A percentile compares a stretch with the other conserved stretches of the same genome.
Evolutionary conservation across 441 rosid species (phyloP).

Genomic region (Eruca vesicaria): DNA sequence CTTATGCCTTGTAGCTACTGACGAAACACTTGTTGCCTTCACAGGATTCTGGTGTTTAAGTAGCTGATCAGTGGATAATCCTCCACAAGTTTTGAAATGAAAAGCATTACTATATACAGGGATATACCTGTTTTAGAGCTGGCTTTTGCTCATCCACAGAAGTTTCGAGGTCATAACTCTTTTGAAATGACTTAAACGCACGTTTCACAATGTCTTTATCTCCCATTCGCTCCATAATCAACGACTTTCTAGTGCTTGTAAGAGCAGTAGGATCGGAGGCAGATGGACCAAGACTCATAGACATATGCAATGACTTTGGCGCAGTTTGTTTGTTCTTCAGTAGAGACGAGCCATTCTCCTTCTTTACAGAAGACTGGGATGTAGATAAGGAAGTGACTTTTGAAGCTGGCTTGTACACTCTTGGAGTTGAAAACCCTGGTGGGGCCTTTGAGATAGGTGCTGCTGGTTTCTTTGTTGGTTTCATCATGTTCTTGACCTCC

Average conservation of each 20-base stretch:
- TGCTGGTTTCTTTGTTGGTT: constrained; percentile 54
- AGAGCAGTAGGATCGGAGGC: constrained; percentile 44
- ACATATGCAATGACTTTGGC: constrained; percentile 75
- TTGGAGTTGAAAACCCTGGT: constrained; percentile 44
- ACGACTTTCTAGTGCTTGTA: constrained; percentile 53
- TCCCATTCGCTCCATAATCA: constrained; percentile 97
- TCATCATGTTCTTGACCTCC: constrained; percentile 42
- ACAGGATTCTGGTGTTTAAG: constrained; percentile 44
- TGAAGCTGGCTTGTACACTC: constrained; percentile 50
- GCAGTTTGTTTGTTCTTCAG: constrained; percentile 57
- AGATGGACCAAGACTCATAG: constrained; percentile 53
- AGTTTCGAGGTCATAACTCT: constrained; percentile 45
- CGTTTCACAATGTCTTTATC: constrained; percentile 95
- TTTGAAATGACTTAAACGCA: constrained; percentile 86
- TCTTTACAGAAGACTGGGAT: constrained; percentile 44
- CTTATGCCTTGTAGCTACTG: constrained; percentile 41
- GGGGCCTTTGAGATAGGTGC: constrained; percentile 44
- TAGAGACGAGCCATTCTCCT: constrained; percentile 35
- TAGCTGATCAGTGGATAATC: neutral
- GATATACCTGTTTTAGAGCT: constrained; percentile 57
- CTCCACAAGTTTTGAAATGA: neutral
- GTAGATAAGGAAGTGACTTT: constrained; percentile 41
- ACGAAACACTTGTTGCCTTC: constrained; percentile 42
- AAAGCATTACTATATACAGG: neutral
- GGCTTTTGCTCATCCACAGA: constrained; percentile 47